Evolutionary conservation across 352 stramenopile genomes (phyloP).

Genomic region (Globisporangium abappressorium): DNA sequence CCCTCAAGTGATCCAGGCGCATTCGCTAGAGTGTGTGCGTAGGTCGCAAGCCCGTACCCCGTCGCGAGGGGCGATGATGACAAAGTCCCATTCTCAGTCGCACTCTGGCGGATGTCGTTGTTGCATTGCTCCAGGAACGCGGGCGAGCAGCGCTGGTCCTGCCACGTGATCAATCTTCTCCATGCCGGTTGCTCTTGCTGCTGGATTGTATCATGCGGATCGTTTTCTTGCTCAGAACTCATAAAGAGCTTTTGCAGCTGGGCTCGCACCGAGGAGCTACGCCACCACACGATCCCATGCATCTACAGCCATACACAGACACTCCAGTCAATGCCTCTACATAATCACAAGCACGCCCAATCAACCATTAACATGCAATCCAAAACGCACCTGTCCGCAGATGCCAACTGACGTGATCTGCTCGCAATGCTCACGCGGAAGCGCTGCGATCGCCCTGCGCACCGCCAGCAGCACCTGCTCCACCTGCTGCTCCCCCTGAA

Average conservation of each 20-base stretch:
- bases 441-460: constrained; percentile 25
- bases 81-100: background rate
- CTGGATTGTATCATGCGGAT: background rate
- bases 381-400: constrained; percentile 52
- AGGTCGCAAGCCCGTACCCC: constrained; percentile 73
- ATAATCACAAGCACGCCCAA: background rate
- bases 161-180: constrained; percentile 74
- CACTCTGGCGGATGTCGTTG: constrained; percentile 6
- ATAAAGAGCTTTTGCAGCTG: constrained; percentile 29
- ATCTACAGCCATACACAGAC: constrained; percentile 36
- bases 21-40: constrained; percentile 46
- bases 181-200: constrained; percentile 26
- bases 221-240: background rate
- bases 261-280: constrained; percentile 32
- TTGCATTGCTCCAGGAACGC: constrained; percentile 44
- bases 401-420: constrained; percentile 50
- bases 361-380: too few relatives aligned
- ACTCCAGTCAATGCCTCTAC: background rate
- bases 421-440: constrained; percentile 26
- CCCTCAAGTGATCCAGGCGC: constrained; percentile 29
- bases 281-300: constrained; percentile 86
- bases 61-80: constrained; percentile 37
- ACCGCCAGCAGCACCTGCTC: constrained; percentile 48
- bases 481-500: constrained; percentile 39
- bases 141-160: constrained; percentile 69